These are phyloP conservation scores for Pestalotiopsis sp. DNA, from an alignment of 2,329 filamentous ascomycete genomes.

Conservation along the genomic window DNA sequence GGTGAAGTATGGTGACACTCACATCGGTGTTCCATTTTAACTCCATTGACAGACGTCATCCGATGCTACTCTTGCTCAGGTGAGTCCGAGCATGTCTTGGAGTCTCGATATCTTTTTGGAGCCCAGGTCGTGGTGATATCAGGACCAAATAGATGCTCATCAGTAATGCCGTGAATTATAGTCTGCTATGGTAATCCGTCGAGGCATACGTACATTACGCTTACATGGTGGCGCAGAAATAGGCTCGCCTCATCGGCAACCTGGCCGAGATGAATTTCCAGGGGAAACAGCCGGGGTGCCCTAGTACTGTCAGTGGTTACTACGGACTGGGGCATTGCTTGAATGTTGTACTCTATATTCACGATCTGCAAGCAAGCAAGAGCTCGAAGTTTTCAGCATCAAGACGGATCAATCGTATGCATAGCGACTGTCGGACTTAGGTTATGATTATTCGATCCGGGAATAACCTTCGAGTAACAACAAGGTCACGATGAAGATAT, in stretches of 20 bases:
- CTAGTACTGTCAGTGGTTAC: background rate
- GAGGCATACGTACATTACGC: background rate
- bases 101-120: too few relatives aligned
- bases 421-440: background rate
- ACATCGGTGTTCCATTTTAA: background rate
- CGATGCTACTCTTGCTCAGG: background rate
- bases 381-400: background rate
- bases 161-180: background rate
- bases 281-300: background rate
- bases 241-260: background rate
- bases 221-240: background rate
- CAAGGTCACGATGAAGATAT: background rate
- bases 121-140: too few relatives aligned
- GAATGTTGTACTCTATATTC: background rate
- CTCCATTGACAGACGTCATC: background rate
- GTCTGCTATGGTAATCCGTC: background rate
- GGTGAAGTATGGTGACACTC: background rate
- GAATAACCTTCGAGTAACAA: background rate
- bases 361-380: background rate
- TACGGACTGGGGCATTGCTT: background rate
- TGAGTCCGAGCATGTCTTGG: too few relatives aligned
- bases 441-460: background rate
- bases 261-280: background rate
- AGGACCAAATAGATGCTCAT: background rate
- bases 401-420: background rate